Base-by-base conservation (phyloP, 2,329 filamentous ascomycete species). In the Escovopsis sp. region DNA sequence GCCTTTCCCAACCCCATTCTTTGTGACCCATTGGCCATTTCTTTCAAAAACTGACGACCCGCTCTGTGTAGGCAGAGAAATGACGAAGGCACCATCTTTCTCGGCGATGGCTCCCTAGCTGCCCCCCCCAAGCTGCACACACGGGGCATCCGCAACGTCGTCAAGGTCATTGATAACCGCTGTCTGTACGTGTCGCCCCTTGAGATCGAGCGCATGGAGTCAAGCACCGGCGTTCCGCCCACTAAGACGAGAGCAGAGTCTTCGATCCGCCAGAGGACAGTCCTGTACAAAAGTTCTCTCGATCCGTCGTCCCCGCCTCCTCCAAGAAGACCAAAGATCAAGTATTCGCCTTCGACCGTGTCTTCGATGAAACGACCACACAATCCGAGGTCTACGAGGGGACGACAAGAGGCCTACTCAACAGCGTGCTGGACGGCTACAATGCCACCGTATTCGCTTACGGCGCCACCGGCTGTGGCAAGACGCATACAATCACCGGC, bases 361-460 rank as follows among this genome's bases (percentile, higher is more conserved):
- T 98, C 48, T 96, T 98, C 62, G 91, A 98, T 70, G 88, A 96
- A 45, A 94, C 89, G 57, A 84, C 84, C 14, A 80, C 81, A 7
- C 91, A 98, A 56, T 81, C 76, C 44, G 91, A 98, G 56, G 85
- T 98, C 1, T 98, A 96, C 68, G 91, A 96, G 60, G 74, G 84
- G 12, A 96, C 91, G 1, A 94, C 89, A 2, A 84, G 81, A 60
- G 76, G 68, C 43, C 74, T 98, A n/a, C 74, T 98, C 46, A 89
- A 96, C 59, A 95, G 82, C 57, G 88, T 98, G 13, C 71, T 98
- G 44, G 88, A 98, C 51, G 91, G 91, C 50, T 98, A 95, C 70
- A 98, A 98, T 68, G 91, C 91, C 38, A 98, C 91, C 0, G 91
- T 98, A 5, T 98, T 98, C 59, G 91, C 91, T 39, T 98, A 98